Base-by-base conservation (phyloP, 345 rosid genomes). In the Syzygium jambos region DNA sequence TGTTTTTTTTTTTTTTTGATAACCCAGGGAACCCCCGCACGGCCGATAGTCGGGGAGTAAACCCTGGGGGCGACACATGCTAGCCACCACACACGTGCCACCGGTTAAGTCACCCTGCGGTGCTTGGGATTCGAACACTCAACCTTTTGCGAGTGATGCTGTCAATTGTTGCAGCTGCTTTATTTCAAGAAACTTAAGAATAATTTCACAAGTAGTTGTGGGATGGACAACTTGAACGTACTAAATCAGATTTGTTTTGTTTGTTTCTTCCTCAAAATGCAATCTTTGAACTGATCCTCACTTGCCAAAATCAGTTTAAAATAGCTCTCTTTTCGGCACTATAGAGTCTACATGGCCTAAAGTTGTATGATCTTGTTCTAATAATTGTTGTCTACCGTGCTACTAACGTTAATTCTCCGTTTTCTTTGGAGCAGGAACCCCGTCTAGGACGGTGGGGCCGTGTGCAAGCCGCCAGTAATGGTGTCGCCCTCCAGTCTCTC, bases 381-480 rank as follows among this genome's bases (percentile, higher is more conserved):
- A 34, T 34, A 56, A 56, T 23, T 56, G 61, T 57, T 57, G 27
- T 57, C 29, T 38, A n/a, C 16, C 52, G 1, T 12, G 23, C 51
- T 23, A 27, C 57, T 53, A 10, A 73, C 2, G 6, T 23, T 17
- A 10, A 22, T 86, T 52, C 55, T 83, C 52, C 14, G 52, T 34
- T 65, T 65, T 53, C 22, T 86, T 61, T 87, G 78, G 84, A 53
- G 84, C 93, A 96, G 99, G 99, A 98, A 90, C 97, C 98, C 4
- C 95, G 98, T 27, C 93, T 98, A 14, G 99, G 99, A 90, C 93
- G 99, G 91, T 98, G 99, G 99, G 98, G 97, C 17, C 90, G 87
- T 51, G 57, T 88, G 86, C 90, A 93, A 5, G 87, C 90, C 61
- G 98, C 98, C 5, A 91, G 86, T 86, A 96, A 96, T 87, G 98